These are phyloP conservation scores for Orychophragmus violaceus DNA, from an alignment of 345 rosid genomes.

Conservation along the genomic window DNA sequence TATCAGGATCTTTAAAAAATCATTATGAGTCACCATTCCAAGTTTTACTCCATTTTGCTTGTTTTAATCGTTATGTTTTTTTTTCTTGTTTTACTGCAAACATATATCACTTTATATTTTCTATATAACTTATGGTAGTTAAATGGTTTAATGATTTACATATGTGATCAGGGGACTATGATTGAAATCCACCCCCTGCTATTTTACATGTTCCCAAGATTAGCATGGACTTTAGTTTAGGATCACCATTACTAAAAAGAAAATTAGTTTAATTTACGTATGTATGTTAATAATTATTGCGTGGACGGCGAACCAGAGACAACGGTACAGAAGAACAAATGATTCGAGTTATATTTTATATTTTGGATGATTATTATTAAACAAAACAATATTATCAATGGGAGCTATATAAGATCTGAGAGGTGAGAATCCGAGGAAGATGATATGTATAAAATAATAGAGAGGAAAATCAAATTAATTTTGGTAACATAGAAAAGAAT, in stretches of 20 bases:
- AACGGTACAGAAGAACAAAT: constrained; percentile 19
- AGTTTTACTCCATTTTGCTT: neutral
- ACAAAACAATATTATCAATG: constrained; percentile 3
- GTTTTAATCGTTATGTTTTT: neutral
- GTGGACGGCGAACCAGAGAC: constrained; percentile 15
- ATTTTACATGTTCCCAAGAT: neutral
- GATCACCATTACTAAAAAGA: neutral
- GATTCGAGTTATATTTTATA: constrained; percentile 19
- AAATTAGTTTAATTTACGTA: neutral
- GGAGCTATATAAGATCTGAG: constrained; percentile 3
- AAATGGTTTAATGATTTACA: neutral
- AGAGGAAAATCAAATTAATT: neutral
- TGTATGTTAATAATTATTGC: neutral
- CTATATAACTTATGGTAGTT: neutral
- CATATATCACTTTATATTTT: neutral
- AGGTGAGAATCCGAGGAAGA: constrained; percentile 25
- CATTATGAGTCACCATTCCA: too few species aligned
- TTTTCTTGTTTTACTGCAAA: neutral
- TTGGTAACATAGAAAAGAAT: neutral
- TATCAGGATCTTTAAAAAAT: neutral
- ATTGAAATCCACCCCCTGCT: neutral
- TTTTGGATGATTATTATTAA: constrained; percentile 1
- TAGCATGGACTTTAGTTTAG: neutral
- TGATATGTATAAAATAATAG: neutral
- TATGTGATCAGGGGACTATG: neutral